Conservation (phyloP, 2,329 filamentous ascomycete species). For the Mycosphaerella sp. region DNA sequence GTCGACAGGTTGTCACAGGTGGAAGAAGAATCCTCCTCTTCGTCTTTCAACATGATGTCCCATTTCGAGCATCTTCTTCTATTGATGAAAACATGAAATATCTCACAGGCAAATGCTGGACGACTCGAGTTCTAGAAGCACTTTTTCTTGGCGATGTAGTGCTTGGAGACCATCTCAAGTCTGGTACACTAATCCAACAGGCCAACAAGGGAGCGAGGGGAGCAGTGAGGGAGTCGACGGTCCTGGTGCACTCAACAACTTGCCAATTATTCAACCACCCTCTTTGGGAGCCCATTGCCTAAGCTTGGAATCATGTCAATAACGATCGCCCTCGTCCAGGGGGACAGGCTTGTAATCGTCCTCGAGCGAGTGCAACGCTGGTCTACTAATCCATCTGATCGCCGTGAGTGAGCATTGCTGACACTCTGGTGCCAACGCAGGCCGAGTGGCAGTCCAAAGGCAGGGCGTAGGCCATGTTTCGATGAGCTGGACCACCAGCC, state of each 20-base stretch:
- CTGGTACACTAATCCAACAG: conserved; percentile 39
- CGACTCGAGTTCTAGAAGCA: conserved; percentile 45
- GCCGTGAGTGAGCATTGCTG: neutral
- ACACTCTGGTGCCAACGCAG: neutral
- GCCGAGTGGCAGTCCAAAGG: neutral
- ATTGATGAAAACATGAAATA: conserved; percentile 51
- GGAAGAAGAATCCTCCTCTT: conserved; percentile 39
- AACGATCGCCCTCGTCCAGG: conserved; percentile 49
- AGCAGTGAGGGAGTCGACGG: no score
- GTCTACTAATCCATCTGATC: neutral
- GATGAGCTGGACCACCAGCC: no score
- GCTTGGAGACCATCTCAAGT: conserved; percentile 50
- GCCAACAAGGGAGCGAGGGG: no score
- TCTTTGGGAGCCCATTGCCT: conserved; percentile 50
- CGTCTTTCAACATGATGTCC: conserved; percentile 45
- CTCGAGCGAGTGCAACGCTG: conserved; percentile 24
- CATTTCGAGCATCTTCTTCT: conserved; percentile 38
- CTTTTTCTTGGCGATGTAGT: conserved; percentile 48
- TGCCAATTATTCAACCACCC: conserved; percentile 49
- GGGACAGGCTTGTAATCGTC: conserved; percentile 47
- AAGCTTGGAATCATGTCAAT: conserved; percentile 52
- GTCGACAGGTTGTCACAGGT: conserved; percentile 35
- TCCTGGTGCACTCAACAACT: conserved; percentile 32
- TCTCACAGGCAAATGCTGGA: conserved; percentile 48
- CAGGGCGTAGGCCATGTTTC: neutral